A percentile compares a stretch with the other conserved stretches of the same genome.
These are phyloP conservation scores for Coccomyxa subellipsoidea DNA, from an alignment of 163 green algal species.

Conservation along the genomic window DNA sequence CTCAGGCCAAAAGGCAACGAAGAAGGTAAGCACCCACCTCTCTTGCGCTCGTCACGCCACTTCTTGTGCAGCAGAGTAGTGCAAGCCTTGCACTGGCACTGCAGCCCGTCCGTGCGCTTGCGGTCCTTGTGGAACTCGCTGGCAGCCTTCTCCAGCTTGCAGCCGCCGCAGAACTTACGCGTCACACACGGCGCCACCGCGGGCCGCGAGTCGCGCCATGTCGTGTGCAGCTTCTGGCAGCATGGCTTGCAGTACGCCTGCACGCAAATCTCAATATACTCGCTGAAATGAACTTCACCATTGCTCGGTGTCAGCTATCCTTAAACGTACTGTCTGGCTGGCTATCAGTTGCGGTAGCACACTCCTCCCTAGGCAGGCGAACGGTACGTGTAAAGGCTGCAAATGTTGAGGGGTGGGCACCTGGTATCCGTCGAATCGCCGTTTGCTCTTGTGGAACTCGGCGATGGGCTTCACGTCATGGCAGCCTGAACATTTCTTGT, in stretches of 20 bases:
- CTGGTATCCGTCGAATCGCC: background rate
- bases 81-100: background rate
- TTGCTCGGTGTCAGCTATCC: too few relatives aligned
- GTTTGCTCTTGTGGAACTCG: background rate
- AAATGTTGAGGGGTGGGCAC: too few relatives aligned
- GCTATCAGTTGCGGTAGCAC: background rate
- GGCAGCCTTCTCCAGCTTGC: background rate
- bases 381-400: too few relatives aligned
- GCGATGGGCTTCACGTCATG: background rate
- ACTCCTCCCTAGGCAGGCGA: too few relatives aligned
- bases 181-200: background rate
- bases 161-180: background rate
- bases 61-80: background rate
- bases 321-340: too few relatives aligned
- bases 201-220: background rate
- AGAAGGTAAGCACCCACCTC: background rate
- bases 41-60: background rate
- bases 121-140: background rate
- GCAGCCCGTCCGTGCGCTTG: conserved; percentile 3
- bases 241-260: background rate
- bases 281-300: too few relatives aligned
- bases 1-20: too few relatives aligned
- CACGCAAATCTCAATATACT: background rate
- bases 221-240: background rate
- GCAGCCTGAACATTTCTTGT: background rate